A percentile compares a stretch with the other conserved stretches of the same genome.
Evolutionary conservation across 805 yeast species (phyloP).

Genomic region (Pichia heedii): DNA sequence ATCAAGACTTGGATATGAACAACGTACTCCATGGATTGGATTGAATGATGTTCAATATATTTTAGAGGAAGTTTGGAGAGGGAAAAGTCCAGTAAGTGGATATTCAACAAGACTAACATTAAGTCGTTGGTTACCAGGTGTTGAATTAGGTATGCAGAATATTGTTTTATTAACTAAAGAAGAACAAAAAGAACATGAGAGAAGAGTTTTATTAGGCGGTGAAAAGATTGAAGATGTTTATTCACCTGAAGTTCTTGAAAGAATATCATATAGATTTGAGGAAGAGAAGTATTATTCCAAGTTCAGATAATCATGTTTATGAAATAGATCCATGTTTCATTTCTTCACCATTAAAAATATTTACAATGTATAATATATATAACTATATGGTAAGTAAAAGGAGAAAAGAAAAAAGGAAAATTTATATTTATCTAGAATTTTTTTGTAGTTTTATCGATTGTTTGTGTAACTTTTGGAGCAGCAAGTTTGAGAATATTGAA

Average conservation of each 20-base stretch:
- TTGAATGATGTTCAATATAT: conserved; percentile 69
- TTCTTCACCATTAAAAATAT: not conserved
- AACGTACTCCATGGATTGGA: conserved; percentile 60
- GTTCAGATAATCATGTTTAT: conserved; percentile 37
- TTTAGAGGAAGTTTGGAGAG: conserved; percentile 86
- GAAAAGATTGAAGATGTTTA: conserved; percentile 57
- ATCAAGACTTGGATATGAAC: conserved; percentile 65
- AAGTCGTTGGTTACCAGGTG: conserved; percentile 73
- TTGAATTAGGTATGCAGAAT: conserved; percentile 63
- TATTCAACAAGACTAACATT: conserved; percentile 72
- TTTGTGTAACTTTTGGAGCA: conserved; percentile 1
- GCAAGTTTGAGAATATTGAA: conserved; percentile 51
- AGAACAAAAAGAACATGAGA: conserved; percentile 77
- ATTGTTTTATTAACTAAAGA: conserved; percentile 83
- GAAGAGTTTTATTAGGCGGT: conserved; percentile 61
- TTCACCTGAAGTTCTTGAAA: conserved; percentile 43
- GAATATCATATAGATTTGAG: conserved; percentile 53
- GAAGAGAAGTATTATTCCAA: conserved; percentile 69
- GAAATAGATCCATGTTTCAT: no score
- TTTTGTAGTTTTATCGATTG: not conserved
- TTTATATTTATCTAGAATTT: not conserved
- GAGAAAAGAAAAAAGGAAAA: no score
- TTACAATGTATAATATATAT: not conserved
- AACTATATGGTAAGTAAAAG: no score
- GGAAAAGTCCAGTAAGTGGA: conserved; percentile 82